phyloP scores from a whole-genome alignment of 139 green algal genomes.

The Microglena sp. region DNA sequence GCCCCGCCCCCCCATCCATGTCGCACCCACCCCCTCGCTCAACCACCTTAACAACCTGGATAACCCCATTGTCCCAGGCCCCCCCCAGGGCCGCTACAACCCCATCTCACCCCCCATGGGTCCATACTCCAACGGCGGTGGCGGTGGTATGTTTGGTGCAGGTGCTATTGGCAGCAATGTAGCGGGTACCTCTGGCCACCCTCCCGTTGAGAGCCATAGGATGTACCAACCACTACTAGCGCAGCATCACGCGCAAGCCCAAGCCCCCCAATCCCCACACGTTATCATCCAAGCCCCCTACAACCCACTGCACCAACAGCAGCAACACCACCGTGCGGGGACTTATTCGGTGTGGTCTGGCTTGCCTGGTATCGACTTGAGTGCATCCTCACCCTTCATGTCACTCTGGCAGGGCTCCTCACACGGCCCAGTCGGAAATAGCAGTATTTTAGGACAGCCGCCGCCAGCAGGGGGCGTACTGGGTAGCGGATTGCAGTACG shows the following conservation, averaged over 20 bases:
- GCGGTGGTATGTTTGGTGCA: not conserved
- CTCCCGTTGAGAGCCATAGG: not conserved
- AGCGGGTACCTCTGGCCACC: not conserved
- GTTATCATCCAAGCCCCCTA: no score
- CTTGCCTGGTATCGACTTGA: conserved; percentile 29
- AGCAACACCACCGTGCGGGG: conserved; percentile 8
- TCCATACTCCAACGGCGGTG: not conserved
- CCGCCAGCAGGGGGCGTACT: not conserved
- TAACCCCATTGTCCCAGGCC: not conserved
- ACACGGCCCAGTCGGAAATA: not conserved
- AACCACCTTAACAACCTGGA: not conserved
- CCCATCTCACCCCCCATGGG: conserved; percentile 9
- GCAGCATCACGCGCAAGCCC: no score
- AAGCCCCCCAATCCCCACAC: no score
- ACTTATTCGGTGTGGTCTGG: conserved; percentile 35
- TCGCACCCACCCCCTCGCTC: not conserved
- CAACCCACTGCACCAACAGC: conserved; percentile 14
- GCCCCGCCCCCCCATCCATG: not conserved
- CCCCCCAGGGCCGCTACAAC: conserved; percentile 6
- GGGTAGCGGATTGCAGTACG: not conserved
- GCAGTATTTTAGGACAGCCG: not conserved
- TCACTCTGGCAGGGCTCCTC: not conserved
- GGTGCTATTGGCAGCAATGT: not conserved
- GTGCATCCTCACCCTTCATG: conserved; percentile 2
- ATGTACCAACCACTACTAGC: not conserved